A percentile compares a stretch with the other conserved stretches of the same genome.
Evolutionary conservation across 2,329 filamentous ascomycete species (phyloP).

Genomic region (Myriangium duriaei): DNA sequence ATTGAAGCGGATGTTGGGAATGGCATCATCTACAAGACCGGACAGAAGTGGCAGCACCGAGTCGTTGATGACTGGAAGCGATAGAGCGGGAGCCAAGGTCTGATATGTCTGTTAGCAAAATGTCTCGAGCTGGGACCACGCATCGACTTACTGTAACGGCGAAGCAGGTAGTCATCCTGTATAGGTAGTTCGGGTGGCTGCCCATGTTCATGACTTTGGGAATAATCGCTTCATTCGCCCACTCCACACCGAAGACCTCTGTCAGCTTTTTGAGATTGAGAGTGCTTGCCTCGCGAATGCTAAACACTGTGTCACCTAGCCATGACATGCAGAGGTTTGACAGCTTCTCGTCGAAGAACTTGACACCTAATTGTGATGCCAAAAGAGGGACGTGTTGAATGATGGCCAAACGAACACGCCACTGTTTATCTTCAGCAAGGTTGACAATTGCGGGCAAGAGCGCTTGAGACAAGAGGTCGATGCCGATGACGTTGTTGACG

Average conservation of each 20-base stretch:
- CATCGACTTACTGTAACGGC: constrained; percentile 72
- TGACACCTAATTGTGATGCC: constrained; percentile 85
- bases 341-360: constrained; percentile 97
- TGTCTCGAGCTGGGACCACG: background rate
- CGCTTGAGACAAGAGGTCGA: constrained; percentile 90
- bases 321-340: constrained; percentile 95
- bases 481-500: constrained; percentile 97
- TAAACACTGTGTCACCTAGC: constrained; percentile 97
- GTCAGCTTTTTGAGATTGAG: constrained; percentile 97
- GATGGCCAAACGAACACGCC: constrained; percentile 92
- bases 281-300: constrained; percentile 92
- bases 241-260: constrained; percentile 95
- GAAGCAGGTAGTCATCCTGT: constrained; percentile 99
- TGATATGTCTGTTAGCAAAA: constrained; percentile 28
- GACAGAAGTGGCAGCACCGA: constrained; percentile 94
- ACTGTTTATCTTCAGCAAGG: constrained; percentile 97
- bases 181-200: constrained; percentile 94
- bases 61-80: constrained; percentile 80
- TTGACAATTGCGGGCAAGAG: constrained; percentile 95
- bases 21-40: constrained; percentile 84
- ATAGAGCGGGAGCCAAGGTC: constrained; percentile 89
- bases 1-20: constrained; percentile 98
- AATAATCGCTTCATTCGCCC: constrained; percentile 93
- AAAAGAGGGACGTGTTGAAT: constrained; percentile 98
- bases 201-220: constrained; percentile 99